A percentile compares a stretch with the other conserved stretches of the same genome.
Conservation (phyloP, 495 filamentous ascomycete species). For the Penicillium pulvis region DNA sequence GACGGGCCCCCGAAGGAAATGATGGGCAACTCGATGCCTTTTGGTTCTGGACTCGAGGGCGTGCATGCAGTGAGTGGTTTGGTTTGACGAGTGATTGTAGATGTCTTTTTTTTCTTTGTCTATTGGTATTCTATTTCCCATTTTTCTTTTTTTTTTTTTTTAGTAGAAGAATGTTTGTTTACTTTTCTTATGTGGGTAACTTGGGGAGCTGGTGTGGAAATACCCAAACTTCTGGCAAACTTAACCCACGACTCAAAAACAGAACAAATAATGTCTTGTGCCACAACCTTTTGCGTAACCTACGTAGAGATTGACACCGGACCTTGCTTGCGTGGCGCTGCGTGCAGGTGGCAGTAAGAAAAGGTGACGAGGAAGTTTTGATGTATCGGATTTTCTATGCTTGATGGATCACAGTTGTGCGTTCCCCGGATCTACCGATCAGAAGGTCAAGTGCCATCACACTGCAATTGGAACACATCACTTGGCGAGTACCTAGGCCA, state of each 20-base stretch:
- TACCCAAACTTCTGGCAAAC: constrained; percentile 7
- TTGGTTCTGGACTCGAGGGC: constrained; percentile 17
- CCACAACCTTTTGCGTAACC: constrained; percentile 14
- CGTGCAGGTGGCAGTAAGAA: constrained; percentile 5
- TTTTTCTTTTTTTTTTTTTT: not conserved
- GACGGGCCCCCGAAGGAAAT: constrained; percentile 16
- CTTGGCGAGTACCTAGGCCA: constrained; percentile 20
- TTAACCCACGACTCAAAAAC: constrained; percentile 1
- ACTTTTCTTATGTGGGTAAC: constrained; percentile 1
- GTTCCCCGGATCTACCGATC: constrained; percentile 31
- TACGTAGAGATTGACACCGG: constrained; percentile 8
- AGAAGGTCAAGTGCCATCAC: constrained; percentile 27
- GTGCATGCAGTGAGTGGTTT: constrained; percentile 4
- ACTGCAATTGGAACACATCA: constrained; percentile 32
- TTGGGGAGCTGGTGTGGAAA: not conserved
- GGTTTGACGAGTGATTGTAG: not conserved
- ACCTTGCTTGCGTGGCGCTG: constrained; percentile 29
- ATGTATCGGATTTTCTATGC: constrained; percentile 11
- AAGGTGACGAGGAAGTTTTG: constrained; percentile 1
- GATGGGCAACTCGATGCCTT: constrained; percentile 13
- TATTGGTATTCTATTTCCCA: not conserved
- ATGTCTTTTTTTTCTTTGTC: too few species aligned
- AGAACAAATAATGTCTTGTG: constrained; percentile 9
- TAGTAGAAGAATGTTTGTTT: not conserved
- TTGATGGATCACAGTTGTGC: constrained; percentile 26